Evolutionary conservation across 345 rosid species (phyloP).

Genomic region (Citrus sinensis): DVS_A1.0 CM039163.1:45368501-45369000

Average conservation of each 20-base stretch:
- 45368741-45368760: neutral
- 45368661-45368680: slow-evolving; percentile 88
- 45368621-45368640: slow-evolving; percentile 94
- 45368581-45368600: slow-evolving; percentile 59
- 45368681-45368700: slow-evolving; percentile 94
- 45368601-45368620: slow-evolving; percentile 71
- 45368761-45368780: neutral
- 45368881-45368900: slow-evolving; percentile 61
- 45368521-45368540: slow-evolving; percentile 51
- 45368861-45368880: slow-evolving; percentile 71
- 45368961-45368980: slow-evolving; percentile 3
- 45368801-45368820: neutral
- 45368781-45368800: neutral
- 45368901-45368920: slow-evolving; percentile 57
- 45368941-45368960: slow-evolving; percentile 70
- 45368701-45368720: slow-evolving; percentile 42
- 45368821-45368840: slow-evolving; percentile 76
- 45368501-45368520: slow-evolving; percentile 46
- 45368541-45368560: slow-evolving; percentile 49
- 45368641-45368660: slow-evolving; percentile 95
- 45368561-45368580: slow-evolving; percentile 53
- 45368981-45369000: neutral
- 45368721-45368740: neutral
- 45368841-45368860: slow-evolving; percentile 97
- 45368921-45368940: slow-evolving; percentile 53